Conservation (phyloP, 1,139 yeast species). For the Magnusiomyces clavatus region DNA sequence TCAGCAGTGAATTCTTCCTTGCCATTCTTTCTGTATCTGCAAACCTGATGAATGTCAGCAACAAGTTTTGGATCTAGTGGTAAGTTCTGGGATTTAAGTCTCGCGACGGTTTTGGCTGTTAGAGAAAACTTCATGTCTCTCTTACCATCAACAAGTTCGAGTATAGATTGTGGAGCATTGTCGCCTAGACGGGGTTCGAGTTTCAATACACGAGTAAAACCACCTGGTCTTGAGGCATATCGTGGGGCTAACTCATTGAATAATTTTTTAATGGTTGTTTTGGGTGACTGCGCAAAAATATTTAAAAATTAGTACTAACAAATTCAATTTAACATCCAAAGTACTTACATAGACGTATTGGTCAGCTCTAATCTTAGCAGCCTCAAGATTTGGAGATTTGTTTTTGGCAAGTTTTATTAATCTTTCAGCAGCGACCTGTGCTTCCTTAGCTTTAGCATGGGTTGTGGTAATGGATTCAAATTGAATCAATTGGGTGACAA, state of each 20-base stretch:
- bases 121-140: slow-evolving; percentile 72
- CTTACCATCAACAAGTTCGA: slow-evolving; percentile 79
- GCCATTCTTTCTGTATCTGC: slow-evolving; percentile 43
- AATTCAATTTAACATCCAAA: background rate
- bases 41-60: slow-evolving; percentile 48
- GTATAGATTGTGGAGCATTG: slow-evolving; percentile 81
- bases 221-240: slow-evolving; percentile 59
- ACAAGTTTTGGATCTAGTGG: slow-evolving; percentile 55
- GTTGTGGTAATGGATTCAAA: slow-evolving; percentile 66
- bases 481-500: slow-evolving; percentile 58
- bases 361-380: slow-evolving; percentile 22
- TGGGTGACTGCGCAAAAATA: slow-evolving; percentile 35
- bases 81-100: slow-evolving; percentile 59
- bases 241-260: slow-evolving; percentile 57
- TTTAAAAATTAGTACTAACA: slow-evolving; percentile 12
- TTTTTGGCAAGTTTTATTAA: slow-evolving; percentile 45
- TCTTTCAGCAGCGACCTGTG: slow-evolving; percentile 50
- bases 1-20: slow-evolving; percentile 47
- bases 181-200: slow-evolving; percentile 87
- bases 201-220: slow-evolving; percentile 78
- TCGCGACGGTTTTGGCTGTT: slow-evolving; percentile 73
- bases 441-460: slow-evolving; percentile 61
- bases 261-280: slow-evolving; percentile 48
- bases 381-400: slow-evolving; percentile 21
- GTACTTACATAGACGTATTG: slow-evolving; percentile 21